A percentile compares a stretch with the other conserved stretches of the same genome.
These are phyloP conservation scores for Diplodia scrobiculata DNA, from an alignment of 2,329 filamentous ascomycete genomes.

Conservation along the genomic window DNA sequence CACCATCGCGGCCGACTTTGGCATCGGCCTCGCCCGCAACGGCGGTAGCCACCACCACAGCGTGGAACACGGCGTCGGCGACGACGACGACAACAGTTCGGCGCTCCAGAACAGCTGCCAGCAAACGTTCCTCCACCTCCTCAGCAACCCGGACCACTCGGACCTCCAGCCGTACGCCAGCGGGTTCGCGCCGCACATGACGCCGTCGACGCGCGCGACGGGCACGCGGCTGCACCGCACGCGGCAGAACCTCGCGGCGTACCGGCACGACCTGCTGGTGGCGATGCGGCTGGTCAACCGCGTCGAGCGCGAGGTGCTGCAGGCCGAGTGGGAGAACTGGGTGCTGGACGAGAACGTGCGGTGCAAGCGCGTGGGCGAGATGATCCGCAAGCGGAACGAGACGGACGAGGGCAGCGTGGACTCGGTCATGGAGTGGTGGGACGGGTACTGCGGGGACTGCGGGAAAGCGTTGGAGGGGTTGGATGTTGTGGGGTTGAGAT, in stretches of 20 bases:
- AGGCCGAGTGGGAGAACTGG: constrained; percentile 93
- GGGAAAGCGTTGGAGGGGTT: constrained; percentile 39
- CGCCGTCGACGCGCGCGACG: constrained; percentile 35
- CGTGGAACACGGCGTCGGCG: constrained; percentile 38
- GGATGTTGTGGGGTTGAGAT: constrained; percentile 18
- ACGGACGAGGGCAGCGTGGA: constrained; percentile 35
- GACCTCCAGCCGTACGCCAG: constrained; percentile 15
- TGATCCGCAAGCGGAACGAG: constrained; percentile 49
- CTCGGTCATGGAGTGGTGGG: constrained; percentile 57
- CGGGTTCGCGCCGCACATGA: constrained; percentile 28
- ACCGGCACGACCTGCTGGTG: constrained; percentile 87
- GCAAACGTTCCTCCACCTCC: constrained; percentile 44
- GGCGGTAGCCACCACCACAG: constrained; percentile 30
- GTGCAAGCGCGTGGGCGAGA: constrained; percentile 65
- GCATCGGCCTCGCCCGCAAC: constrained; percentile 3
- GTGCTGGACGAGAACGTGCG: constrained; percentile 74
- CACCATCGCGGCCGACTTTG: constrained; percentile 32
- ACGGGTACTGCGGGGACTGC: constrained; percentile 66
- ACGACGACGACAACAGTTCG: no score
- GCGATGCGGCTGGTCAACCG: constrained; percentile 87
- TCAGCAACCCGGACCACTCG: constrained; percentile 30
- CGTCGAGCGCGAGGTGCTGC: constrained; percentile 81
- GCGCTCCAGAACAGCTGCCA: constrained; percentile 33
- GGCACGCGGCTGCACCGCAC: constrained; percentile 66
- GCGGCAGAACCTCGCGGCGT: constrained; percentile 78